Evolutionary conservation across 2,329 filamentous ascomycete species (phyloP), one percentile per base, ranked within the genome.

Genomic region (Balansia obtecta): DNA sequence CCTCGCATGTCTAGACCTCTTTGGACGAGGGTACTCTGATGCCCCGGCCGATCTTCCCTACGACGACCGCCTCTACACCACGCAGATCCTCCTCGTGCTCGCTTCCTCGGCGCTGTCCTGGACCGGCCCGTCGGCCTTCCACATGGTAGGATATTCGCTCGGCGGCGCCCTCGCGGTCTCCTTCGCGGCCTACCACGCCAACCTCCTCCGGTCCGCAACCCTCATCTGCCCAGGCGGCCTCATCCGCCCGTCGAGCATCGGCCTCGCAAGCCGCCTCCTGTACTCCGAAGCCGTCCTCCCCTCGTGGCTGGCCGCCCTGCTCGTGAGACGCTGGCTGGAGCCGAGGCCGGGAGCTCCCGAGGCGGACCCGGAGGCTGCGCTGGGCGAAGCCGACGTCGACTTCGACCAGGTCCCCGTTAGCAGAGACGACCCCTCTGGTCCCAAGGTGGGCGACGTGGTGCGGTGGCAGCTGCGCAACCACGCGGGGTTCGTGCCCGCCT

Each of bases 121-220:
- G 85, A 82, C 79, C 0, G 77, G 79, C 41, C 55, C 62, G 11
- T 59, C 63, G 42, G 74, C 71, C 45, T 81, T 93, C 61, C 76
- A 76, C 45, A 65, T 95, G 18, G 68, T 90, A 12, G 88, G 88
- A 12, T 95, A 93, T 67, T 90, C 85, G 0, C 75, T 95, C 0
- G 88, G 88, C 51, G 88, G 88, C 45, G 86, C 84, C 49, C 83
- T 95, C 50, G 81, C 83, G 4, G 79, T 83, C 7, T 78, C 83
- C 53, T 91, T 94, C 61, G 80, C 86, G 7, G 74, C 77, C 1
- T 80, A 80, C 60, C 86, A 88, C 59, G 79, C 85, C 0, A 66
- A 77, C 38, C 68, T 85, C 40, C 68, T 91, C 12, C 72, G 74
- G 7, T 80, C 76, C 4, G 68, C 89, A 15, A 71, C 82, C 4